A percentile compares a stretch with the other conserved stretches of the same genome.
These are phyloP conservation scores for Agrocybe pediades DNA, from an alignment of 768 basidiomycete species.

Conservation along the genomic window DNA sequence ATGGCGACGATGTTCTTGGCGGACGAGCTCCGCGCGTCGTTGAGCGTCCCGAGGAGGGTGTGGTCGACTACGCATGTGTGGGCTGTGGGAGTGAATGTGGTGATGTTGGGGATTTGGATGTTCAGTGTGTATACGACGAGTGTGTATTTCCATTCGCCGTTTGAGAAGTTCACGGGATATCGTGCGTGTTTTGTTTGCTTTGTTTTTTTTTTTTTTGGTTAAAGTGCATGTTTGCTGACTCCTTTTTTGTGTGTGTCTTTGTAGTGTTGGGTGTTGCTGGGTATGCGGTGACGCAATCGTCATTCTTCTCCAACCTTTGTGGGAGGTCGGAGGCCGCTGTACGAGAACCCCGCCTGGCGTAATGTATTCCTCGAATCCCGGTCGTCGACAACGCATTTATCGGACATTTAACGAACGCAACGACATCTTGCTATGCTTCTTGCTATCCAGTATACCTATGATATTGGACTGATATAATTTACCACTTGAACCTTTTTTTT, in stretches of 20 bases:
- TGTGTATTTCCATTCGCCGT: slow-evolving; percentile 88
- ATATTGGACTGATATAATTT: not conserved
- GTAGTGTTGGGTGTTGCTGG: slow-evolving; percentile 30
- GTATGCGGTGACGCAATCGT: slow-evolving; percentile 26
- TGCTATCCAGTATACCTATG: not conserved
- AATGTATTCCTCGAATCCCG: not conserved
- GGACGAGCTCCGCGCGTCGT: slow-evolving; percentile 67
- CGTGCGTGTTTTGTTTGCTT: slow-evolving; percentile 47
- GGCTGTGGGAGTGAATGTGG: slow-evolving; percentile 47
- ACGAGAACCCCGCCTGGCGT: not conserved
- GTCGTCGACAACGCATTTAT: no score
- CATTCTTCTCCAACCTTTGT: slow-evolving; percentile 1
- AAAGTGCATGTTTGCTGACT: no score
- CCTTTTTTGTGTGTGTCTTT: not conserved
- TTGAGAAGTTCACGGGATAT: slow-evolving; percentile 86
- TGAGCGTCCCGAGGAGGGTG: slow-evolving; percentile 29
- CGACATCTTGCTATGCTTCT: not conserved
- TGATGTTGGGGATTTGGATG: slow-evolving; percentile 64
- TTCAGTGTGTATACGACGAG: slow-evolving; percentile 80
- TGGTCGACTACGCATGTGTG: slow-evolving; percentile 48
- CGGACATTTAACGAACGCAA: not conserved
- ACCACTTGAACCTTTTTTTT: no score
- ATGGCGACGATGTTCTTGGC: slow-evolving; percentile 77
- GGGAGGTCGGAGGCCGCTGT: not conserved
- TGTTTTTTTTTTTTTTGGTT: not conserved